Base-by-base conservation (phyloP, 306 rosid species). In the Quercus suber region DNA sequence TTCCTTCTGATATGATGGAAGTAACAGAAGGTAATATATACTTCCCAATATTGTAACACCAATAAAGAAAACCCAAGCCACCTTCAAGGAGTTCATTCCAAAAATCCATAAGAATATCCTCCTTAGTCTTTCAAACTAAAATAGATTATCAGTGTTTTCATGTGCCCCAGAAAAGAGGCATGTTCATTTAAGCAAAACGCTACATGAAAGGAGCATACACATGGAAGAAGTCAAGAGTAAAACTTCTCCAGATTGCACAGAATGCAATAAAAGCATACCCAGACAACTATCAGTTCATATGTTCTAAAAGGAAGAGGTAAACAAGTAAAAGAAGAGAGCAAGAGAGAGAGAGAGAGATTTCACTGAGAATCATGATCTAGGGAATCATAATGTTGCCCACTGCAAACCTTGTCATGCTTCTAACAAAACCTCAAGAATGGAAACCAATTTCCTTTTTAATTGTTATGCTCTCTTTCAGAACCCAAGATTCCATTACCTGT, bases 401-500 rank as follows among this genome's bases (percentile, higher is more conserved):
- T 8, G 58, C 15, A 70, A 65, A 55, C 23, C 55, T 18, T 59
- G 65, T 73, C 80, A 33, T 57, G 30, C 58, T 71, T 58, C 65
- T 53, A 30, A 23, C 73, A 71, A 11, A 37, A 53, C 14, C 23
- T 35, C 23, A 5, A 51, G 53, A 74, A 52, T 68, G 4, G 52
- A 65, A 52, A 59, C 53, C 61, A 59, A 14, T 19, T 56, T 73
- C 58, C 59, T 59, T 49, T 3, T 49, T 73, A 51, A 43, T 18
- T 41, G 55, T 52, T 30, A 27, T 10, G 30, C 30, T 61, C 77
- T 55, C 73, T 19, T 72, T 31, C 41, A 67, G 45, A 55, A 63
- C 5, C 35, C 55, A 71, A 5, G 37, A 61, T 49, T 52, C 83
- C 79, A 9, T 15, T 43, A 79, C 80, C 86, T 83, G 83, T 74